A percentile compares a stretch with the other conserved stretches of the same genome.
Evolutionary conservation across 2,329 filamentous ascomycete genomes (phyloP).

Genomic region (Phaeosphaeria sp.): DNA sequence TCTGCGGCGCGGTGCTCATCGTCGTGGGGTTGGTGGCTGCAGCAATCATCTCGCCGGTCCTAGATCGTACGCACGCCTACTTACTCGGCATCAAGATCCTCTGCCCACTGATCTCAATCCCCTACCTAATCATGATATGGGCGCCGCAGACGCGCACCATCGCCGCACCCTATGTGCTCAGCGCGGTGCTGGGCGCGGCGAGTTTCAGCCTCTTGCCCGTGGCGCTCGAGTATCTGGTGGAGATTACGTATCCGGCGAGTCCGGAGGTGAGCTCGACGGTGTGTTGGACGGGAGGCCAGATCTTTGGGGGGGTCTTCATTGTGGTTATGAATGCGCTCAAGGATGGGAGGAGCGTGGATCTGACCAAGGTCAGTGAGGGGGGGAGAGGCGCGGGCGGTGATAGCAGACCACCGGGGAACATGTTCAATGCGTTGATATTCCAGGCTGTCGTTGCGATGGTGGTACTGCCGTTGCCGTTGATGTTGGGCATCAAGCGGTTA

Average conservation of each 20-base stretch:
- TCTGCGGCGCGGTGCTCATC: conserved; percentile 88
- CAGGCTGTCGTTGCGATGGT: conserved; percentile 73
- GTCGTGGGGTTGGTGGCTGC: conserved; percentile 81
- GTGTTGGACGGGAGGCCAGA: conserved; percentile 85
- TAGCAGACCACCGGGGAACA: conserved; percentile 67
- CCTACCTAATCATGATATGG: conserved; percentile 82
- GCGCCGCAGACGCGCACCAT: conserved; percentile 70
- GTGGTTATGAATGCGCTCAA: conserved; percentile 80
- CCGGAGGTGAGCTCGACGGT: conserved; percentile 85
- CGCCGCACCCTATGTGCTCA: conserved; percentile 75
- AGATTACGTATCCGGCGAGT: conserved; percentile 84
- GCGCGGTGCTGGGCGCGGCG: conserved; percentile 78
- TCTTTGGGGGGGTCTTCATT: conserved; percentile 85
- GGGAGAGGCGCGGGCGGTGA: conserved; percentile 29
- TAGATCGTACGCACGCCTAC: conserved; percentile 85
- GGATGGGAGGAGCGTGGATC: conserved; percentile 35
- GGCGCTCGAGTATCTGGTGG: conserved; percentile 83
- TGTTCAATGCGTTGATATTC: conserved; percentile 79
- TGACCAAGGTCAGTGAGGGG: conserved; percentile 35
- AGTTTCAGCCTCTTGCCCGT: conserved; percentile 84
- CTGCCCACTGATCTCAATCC: conserved; percentile 75
- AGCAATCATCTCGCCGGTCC: conserved; percentile 78
- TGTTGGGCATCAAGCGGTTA: conserved; percentile 68
- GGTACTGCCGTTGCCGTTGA: conserved; percentile 71
- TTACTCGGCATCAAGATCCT: conserved; percentile 74